Conservation (phyloP, 257 asterid species). For the Perilla frutescens region DNA sequence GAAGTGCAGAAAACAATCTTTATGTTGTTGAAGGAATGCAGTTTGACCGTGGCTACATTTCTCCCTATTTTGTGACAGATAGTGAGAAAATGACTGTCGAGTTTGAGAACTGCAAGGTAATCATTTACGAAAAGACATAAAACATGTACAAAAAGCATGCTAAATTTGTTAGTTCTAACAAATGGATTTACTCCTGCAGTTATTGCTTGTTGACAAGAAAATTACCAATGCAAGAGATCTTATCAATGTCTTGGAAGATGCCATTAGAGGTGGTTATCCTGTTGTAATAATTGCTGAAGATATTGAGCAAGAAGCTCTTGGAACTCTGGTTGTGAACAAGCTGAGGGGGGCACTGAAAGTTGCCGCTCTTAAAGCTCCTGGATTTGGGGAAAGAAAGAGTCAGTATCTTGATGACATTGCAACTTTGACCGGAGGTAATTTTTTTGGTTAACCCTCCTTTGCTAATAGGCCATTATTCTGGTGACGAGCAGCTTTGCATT, state of each 20-base stretch:
- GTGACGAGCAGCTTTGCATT: not conserved
- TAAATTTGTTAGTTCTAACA: conserved; percentile 10
- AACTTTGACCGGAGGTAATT: conserved; percentile 84
- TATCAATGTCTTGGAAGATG: conserved; percentile 78
- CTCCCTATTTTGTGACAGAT: conserved; percentile 93
- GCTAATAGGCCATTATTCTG: not conserved
- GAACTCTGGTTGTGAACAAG: conserved; percentile 96
- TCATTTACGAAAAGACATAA: not conserved
- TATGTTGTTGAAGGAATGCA: conserved; percentile 99
- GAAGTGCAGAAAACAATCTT: conserved; percentile 87
- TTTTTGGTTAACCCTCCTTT: conserved; percentile 11
- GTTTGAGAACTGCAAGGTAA: conserved; percentile 95
- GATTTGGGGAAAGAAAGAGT: conserved; percentile 95
- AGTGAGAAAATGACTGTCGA: conserved; percentile 95
- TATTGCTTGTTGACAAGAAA: conserved; percentile 92
- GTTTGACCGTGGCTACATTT: conserved; percentile 92
- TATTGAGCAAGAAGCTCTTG: conserved; percentile 96
- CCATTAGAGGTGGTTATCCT: conserved; percentile 87
- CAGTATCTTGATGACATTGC: conserved; percentile 99
- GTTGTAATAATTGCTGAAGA: conserved; percentile 93
- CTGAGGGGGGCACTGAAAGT: conserved; percentile 92
- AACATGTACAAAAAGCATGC: not conserved
- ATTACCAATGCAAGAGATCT: conserved; percentile 95
- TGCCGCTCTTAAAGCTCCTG: conserved; percentile 99
- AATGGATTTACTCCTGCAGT: conserved; percentile 48